Base-by-base conservation (phyloP, 352 stramenopile species). In the Phytophthora pluvialis region DNA sequence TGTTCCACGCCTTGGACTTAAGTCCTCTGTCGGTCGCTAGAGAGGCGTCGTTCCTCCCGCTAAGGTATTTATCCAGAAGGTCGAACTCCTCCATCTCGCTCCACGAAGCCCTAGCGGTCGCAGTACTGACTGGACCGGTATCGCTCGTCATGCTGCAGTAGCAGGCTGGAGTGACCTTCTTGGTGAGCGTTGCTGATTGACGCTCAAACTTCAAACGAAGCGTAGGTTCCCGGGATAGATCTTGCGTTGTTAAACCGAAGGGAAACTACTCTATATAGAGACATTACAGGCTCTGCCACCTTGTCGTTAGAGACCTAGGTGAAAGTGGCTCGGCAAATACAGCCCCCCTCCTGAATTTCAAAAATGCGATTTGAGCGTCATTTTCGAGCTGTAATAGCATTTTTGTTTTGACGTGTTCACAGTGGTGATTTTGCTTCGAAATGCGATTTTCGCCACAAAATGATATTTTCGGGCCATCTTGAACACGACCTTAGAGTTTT, bases 61-160 rank as follows among this genome's bases (percentile, higher is more conserved):
- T 11, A 42, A 56, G 29, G 28, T 56, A 50, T 7, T 42, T 64
- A 18, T 57, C 56, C 15, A 64, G 26, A 7, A 64, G 44, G 12
- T 64, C 26, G 18, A 64, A 64, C 45, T 64, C 55, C 11, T 64
- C 25, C 13, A 50, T 39, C 7, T 56, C 44, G 11, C 21, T 33
- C 33, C 43, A 64, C 1, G 45, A 56, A 10, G 44, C 35, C 16
- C 55, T 54, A n/a, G 31, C 18, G 9, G 25, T 15, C 39, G 38
- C 12, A 32, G 26, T 28, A 16, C 9, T 58, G n/a, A 9, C 32
- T 15, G 28, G n/a, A 10, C 9, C 18, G 16, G 16, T 21, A 11
- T 31, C 18, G 16, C 18, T 55, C 16, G 18, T 47, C 40, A 47
- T 32, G 32, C 31, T 60, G 29, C 11, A 21, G n/a, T 29, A 7